Evolutionary conservation across 331 rosid species (phyloP).

Genomic region (Malus hybrid): DNA sequence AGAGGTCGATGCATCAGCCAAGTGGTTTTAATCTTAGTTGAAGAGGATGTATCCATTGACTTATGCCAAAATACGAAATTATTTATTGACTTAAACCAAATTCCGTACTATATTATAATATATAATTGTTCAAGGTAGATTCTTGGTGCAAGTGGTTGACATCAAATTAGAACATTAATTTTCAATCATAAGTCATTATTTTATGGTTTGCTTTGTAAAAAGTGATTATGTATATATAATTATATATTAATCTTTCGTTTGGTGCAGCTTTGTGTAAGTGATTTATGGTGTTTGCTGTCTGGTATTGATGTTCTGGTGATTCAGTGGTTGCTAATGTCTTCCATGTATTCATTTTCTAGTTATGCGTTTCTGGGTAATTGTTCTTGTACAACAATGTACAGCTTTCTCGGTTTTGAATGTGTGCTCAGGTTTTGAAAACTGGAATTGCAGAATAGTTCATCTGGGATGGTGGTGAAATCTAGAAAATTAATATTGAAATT

Average conservation of each 20-base stretch:
- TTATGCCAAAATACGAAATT: too few relatives aligned
- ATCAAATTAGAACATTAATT: not conserved
- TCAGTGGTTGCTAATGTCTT: not conserved
- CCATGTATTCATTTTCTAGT: not conserved
- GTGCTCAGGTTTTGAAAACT: constrained; percentile 5
- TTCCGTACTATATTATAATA: not conserved
- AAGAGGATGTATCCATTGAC: too few relatives aligned
- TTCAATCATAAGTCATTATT: not conserved
- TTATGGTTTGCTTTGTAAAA: too few relatives aligned
- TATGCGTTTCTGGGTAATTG: not conserved
- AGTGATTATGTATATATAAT: too few relatives aligned
- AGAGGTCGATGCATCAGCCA: too few relatives aligned
- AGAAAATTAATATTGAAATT: constrained; percentile 14
- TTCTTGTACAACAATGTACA: not conserved
- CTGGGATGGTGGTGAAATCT: constrained; percentile 5
- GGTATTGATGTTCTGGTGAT: not conserved
- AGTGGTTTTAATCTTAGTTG: too few relatives aligned
- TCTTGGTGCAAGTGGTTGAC: not conserved
- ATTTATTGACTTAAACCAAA: too few relatives aligned
- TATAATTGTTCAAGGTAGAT: not conserved
- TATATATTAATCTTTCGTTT: not conserved
- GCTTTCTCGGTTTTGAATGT: not conserved
- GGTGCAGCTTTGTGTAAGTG: not conserved
- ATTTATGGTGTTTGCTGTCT: not conserved
- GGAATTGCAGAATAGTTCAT: constrained; percentile 20